Percentiles rank a stretch among this genome's conserved stretches.
phyloP scores from a whole-genome alignment of 1,284 basidiomycete species.

The Albatrellus sp. region DNA sequence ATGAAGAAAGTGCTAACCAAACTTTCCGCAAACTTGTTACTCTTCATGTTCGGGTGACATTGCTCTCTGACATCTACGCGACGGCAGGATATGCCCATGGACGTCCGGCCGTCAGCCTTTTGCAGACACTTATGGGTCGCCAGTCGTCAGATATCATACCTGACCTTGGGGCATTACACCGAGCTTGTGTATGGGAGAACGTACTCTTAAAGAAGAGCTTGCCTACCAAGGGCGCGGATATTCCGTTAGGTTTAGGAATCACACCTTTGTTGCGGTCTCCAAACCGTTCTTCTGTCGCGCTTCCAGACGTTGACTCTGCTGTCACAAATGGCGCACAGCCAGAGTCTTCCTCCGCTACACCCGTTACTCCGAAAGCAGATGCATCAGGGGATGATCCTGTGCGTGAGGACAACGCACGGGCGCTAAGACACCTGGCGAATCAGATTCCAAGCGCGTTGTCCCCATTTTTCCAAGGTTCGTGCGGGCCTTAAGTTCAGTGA shows the following conservation, averaged over 20 bases:
- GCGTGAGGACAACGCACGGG: constrained; percentile 57
- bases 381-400: constrained; percentile 23
- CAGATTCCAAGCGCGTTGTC: constrained; percentile 70
- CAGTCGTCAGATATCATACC: constrained; percentile 56
- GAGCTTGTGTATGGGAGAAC: constrained; percentile 81
- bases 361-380: constrained; percentile 8
- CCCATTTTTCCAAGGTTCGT: constrained; percentile 88
- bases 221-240: constrained; percentile 37
- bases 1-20: constrained; percentile 42
- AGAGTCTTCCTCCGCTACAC: constrained; percentile 14
- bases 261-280: constrained; percentile 35
- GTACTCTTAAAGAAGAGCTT: constrained; percentile 61
- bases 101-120: constrained; percentile 62
- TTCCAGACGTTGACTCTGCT: constrained; percentile 20
- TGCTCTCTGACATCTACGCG: constrained; percentile 83
- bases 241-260: constrained; percentile 23
- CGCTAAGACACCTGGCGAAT: constrained; percentile 71
- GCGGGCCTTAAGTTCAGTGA: constrained; percentile 1
- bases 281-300: constrained; percentile 24
- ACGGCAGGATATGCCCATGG: constrained; percentile 81
- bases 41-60: constrained; percentile 67
- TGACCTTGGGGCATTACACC: constrained; percentile 74
- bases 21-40: constrained; percentile 70
- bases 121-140: constrained; percentile 62
- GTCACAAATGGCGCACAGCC: constrained; percentile 28